phyloP scores from a whole-genome alignment of 2,329 filamentous ascomycete species.

The Coleophoma cylindrospora region DNA sequence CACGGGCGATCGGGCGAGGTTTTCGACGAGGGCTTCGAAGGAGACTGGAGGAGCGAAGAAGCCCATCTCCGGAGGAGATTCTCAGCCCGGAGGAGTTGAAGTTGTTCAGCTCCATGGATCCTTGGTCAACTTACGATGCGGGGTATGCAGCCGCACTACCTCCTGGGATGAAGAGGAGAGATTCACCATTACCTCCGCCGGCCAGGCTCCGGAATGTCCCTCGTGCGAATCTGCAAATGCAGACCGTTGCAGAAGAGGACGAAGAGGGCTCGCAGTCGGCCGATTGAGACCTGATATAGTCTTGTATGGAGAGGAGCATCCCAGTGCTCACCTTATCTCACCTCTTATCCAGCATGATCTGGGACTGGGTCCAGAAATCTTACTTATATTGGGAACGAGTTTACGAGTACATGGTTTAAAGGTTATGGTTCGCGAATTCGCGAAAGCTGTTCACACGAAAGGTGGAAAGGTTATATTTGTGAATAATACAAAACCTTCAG shows the following conservation, averaged over 20 bases:
- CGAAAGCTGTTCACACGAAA: constrained; percentile 60
- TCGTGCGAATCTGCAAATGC: constrained; percentile 59
- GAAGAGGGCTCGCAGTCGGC: constrained; percentile 62
- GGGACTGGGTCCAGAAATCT: constrained; percentile 56
- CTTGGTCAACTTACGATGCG: constrained; percentile 59
- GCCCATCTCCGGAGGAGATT: background rate
- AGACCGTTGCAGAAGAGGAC: constrained; percentile 58
- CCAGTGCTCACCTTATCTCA: constrained; percentile 61
- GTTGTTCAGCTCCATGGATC: constrained; percentile 69
- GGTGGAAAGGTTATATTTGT: constrained; percentile 69
- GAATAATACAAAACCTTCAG: constrained; percentile 66
- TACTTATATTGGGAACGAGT: constrained; percentile 68
- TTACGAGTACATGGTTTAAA: constrained; percentile 68
- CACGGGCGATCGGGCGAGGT: constrained; percentile 55
- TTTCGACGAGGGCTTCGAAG: constrained; percentile 42
- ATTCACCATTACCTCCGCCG: constrained; percentile 40
- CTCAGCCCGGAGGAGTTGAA: constrained; percentile 24
- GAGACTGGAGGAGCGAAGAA: constrained; percentile 21
- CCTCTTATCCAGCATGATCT: constrained; percentile 66
- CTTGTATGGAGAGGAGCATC: constrained; percentile 70
- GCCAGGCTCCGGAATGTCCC: constrained; percentile 63
- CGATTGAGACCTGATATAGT: constrained; percentile 69
- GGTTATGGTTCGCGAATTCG: constrained; percentile 65
- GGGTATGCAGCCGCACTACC: constrained; percentile 51
- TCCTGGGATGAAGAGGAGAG: constrained; percentile 55